A percentile compares a stretch with the other conserved stretches of the same genome.
Evolutionary conservation across 2,329 filamentous ascomycete genomes (phyloP).

Genomic region (Exutisphaerella laricina): DNA sequence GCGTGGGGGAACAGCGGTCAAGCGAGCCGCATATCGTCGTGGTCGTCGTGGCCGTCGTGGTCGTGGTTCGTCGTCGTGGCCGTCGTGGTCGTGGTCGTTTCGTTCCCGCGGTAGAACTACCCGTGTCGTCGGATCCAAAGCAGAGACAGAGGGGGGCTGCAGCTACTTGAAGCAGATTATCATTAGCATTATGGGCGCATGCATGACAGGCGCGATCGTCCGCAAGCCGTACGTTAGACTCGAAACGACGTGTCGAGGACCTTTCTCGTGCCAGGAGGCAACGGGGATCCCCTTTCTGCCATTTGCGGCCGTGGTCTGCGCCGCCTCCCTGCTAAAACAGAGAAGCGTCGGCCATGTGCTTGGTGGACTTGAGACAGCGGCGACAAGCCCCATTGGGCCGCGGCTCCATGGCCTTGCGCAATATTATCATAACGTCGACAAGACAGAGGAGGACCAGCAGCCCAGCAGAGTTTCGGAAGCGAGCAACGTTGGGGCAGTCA

Average conservation of each 20-base stretch:
- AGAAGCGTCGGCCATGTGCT: not conserved
- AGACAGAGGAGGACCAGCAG: not conserved
- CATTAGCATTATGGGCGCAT: not conserved
- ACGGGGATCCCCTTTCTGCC: too few relatives aligned
- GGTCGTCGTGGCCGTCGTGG: too few relatives aligned
- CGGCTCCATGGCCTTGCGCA: constrained; percentile 2
- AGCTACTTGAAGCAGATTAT: constrained; percentile 1
- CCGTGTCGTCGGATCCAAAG: not conserved
- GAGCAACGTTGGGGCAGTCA: too few relatives aligned
- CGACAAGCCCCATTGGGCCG: constrained; percentile 4
- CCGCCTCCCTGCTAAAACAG: constrained; percentile 4
- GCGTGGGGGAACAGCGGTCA: not conserved
- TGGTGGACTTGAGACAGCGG: not conserved
- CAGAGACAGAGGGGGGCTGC: not conserved
- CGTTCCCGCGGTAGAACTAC: not conserved
- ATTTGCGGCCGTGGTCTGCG: too few relatives aligned
- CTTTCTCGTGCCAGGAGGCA: too few relatives aligned
- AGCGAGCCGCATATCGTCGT: constrained; percentile 5
- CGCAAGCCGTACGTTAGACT: constrained; percentile 11
- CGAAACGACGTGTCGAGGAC: constrained; percentile 8
- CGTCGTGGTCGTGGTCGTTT: not conserved
- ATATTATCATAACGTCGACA: constrained; percentile 5
- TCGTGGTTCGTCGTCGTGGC: not conserved
- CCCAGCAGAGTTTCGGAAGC: too few relatives aligned
- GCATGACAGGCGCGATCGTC: constrained; percentile 8